Evolutionary conservation across 805 yeast genomes (phyloP), one percentile per base, ranked within the genome.

Genomic region (Vanderwaltozyma verrucispora): DNA sequence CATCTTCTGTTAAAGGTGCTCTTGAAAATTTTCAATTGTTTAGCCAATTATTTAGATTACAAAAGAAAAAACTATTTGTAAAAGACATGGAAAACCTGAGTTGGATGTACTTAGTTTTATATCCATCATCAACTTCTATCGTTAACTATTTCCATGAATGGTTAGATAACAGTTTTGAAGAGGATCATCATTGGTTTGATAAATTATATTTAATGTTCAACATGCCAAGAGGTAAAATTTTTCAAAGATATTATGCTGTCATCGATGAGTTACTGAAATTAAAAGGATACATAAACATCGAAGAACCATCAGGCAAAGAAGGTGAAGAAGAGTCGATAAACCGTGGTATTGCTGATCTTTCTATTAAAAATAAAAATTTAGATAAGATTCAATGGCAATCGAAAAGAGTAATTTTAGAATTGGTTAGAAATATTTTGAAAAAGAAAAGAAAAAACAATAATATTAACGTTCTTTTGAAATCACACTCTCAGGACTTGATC

Each of bases 401-500:
- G 0, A 58, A 69, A 24, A 51, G 52, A 8, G 52, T 61, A 24
- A 68, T 72, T 1, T 39, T 66, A 17, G 51, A 48, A 7, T 46
- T 70, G 14, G 43, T 70, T 12, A 42, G 51, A 7, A 28, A 36
- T 14, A 32, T 53, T n/a, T 46, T 46, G 20, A 30, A 39, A 1
- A 38, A 39, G 26, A 36, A 38, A 10, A 33, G 36, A 5, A 23
- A 36, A 7, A 30, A 35, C 24, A 40, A 44, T 5, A 42, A 34
- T 6, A 11, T 37, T 12, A 28, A 33, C 14, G 15, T 28, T 2
- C 12, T 37, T 1, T 25, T 50, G 16, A 16, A 11, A 2, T 15
- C 30, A 2, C 72, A 71, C 39, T 79, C 80, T 6, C 67, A 75
- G 8, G 94, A 83, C 16, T 59, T 89, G 28, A 78, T 88, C 20